Percentiles rank a stretch among this genome's conserved stretches.
Evolutionary conservation across 169 alveolate genomes (phyloP).

Genomic region (Cryptosporidium sp.): DNA sequence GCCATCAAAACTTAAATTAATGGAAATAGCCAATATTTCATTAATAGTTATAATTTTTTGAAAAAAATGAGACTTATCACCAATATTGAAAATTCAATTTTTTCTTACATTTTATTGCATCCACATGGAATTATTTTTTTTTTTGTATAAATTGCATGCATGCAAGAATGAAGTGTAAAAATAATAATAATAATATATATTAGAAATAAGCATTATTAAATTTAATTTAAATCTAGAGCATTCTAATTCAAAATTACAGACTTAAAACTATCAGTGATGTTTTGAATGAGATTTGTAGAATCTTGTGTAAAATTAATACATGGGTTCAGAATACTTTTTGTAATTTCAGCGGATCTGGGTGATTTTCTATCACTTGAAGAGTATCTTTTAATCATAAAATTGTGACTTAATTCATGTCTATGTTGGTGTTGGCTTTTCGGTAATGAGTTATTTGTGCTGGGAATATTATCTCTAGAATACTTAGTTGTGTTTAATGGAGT

Average conservation of each 20-base stretch:
- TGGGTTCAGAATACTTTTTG: slow-evolving; percentile 48
- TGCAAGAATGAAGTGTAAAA: slow-evolving; percentile 13
- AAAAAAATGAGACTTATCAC: background rate
- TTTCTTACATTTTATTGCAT: background rate
- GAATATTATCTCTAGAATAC: slow-evolving; percentile 18
- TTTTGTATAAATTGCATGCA: background rate
- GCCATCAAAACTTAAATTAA: no score
- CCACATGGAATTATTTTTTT: background rate
- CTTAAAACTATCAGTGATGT: slow-evolving; percentile 47
- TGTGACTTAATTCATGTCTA: background rate
- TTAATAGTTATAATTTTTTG: no score
- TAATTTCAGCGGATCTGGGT: slow-evolving; percentile 42
- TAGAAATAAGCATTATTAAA: background rate
- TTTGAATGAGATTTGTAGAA: slow-evolving; percentile 27
- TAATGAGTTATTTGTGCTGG: background rate
- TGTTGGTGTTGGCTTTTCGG: background rate
- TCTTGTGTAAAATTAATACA: slow-evolving; percentile 64
- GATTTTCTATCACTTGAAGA: slow-evolving; percentile 23
- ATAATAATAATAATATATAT: background rate
- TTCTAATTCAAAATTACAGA: slow-evolving; percentile 39
- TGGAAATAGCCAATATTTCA: no score
- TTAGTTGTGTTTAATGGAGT: slow-evolving; percentile 48
- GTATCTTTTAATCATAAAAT: background rate
- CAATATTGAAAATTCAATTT: background rate
- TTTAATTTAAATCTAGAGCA: background rate